Evolutionary conservation across 805 yeast genomes (phyloP), one percentile per base, ranked within the genome.

Genomic region (Saccharomyces paradoxus): DNA sequence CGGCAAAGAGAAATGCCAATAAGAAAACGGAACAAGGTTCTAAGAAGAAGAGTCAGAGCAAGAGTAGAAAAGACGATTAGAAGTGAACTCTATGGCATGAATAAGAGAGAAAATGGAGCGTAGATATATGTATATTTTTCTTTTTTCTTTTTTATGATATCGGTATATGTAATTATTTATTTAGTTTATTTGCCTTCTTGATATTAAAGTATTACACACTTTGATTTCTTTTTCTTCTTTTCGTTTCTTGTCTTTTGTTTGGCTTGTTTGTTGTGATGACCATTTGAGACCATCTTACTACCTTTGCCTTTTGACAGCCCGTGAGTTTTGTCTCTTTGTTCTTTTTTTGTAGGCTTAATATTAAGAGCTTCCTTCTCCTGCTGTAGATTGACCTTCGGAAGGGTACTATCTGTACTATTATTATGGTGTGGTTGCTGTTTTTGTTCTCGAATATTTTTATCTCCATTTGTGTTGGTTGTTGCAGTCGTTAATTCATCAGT

Each of bases 1-100:
- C 95, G 0, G 71, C 81, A 3, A 84, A 80, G 63, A 73, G 94
- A 50, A 86, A 84, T 63, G 31, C 48, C 8, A 67, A 60, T 41
- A 61, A 60, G n/a, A 72, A 66, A 55, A 56, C 61, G 28, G 2
- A 48, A 26, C 41, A 46, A 27, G 29, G 32, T 7, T 7, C 24
- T 12, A 28, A 50, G 28, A 17, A 56, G 31, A 49, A 56, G 51
- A 30, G 46, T 7, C 53, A 28, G 17, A 47, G 44, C 27, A 52
- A 46, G 22, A 28, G 41, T 22, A 50, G 52, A 53, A 52, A 29
- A 55, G 29, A 26, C 46, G 37, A 46, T 49, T 17, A 30, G 29
- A 37, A 9, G 13, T 8, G 28, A 6, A 14, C n/a, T 32, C 14
- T 46, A 8, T 8, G 41, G 12, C 30, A 21, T 28, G 9, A 13